phyloP scores from a whole-genome alignment of 305 asterid species.

The Galium porrigens region DNA sequence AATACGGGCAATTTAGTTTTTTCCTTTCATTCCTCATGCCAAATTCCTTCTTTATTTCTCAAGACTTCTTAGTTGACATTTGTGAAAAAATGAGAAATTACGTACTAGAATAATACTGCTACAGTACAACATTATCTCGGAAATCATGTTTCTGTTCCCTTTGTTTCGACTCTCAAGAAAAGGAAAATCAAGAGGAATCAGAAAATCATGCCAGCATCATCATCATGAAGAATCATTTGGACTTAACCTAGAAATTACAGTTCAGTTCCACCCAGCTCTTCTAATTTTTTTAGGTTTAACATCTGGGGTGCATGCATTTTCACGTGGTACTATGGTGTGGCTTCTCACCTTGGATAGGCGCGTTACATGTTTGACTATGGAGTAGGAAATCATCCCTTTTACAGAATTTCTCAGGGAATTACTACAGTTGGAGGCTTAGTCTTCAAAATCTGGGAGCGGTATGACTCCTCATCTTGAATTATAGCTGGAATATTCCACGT shows the following conservation, averaged over 20 bases:
- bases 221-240: background rate
- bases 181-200: background rate
- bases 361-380: background rate
- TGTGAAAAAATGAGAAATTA: background rate
- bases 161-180: background rate
- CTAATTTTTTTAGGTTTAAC: too few relatives aligned
- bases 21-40: too few relatives aligned
- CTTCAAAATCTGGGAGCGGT: conserved; percentile 22
- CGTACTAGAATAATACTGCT: background rate
- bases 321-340: background rate
- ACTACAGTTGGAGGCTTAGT: conserved; percentile 7
- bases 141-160: background rate
- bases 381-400: background rate
- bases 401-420: background rate
- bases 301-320: background rate
- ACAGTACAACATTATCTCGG: too few relatives aligned
- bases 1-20: too few relatives aligned
- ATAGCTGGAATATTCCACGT: conserved; percentile 72
- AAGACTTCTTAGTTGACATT: background rate
- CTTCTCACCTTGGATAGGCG: background rate
- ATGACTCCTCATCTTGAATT: conserved; percentile 49
- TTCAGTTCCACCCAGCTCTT: too few relatives aligned
- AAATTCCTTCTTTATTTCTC: background rate
- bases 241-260: too few relatives aligned
- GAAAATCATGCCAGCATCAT: background rate